Base-by-base conservation (phyloP, 2,329 filamentous ascomycete genomes). In the Tolypocladium guangdongense region DNA sequence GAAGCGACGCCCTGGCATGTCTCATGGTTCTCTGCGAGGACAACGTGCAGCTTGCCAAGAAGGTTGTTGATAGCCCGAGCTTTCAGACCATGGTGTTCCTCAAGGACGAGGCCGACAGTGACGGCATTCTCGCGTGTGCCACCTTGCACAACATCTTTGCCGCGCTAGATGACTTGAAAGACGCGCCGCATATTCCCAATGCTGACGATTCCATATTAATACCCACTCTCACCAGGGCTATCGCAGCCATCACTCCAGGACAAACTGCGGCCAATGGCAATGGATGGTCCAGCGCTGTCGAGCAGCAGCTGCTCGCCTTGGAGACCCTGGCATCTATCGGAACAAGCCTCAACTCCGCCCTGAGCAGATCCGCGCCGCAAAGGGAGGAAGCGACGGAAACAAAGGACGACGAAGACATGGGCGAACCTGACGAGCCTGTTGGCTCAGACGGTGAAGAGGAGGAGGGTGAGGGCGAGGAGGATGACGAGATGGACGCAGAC, bases 311-410 rank as follows among this genome's bases (percentile, higher is more conserved):
- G 60, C 65, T 82, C 18, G 80, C 81, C 3, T 68, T 87, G 0
- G 81, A 86, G 64, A 78, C 83, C 18, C 70, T 85, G 0, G 83
- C 82, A 4, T 82, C 82, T 7, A 85, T 87, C 48, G 82, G 81
- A 43, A 84, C 81, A 3, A 74, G 72, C 47, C 69, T 86, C 14
- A 77, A 79, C 60, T 71, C 75, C 36, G 74, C 76, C 7, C 63
- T 79, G 43, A 74, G 75, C 54, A 72, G 51, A 10, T 54, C 53
- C 6, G 56, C 51, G 7, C 59, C 58, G 1, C 35, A 54, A 35
- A 55, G 52, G 22, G 54, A 58, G 18, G 72, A 68, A 52, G 69
- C 66, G 18, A 64, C 69, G 33, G 68, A 71, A 51, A 71, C 71
- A 27, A 68, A 71, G 10, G 70, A 71, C 3, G 67, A 68, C 20